A percentile compares a stretch with the other conserved stretches of the same genome.
Conservation (phyloP, 768 basidiomycete genomes). For the Mycena venus region DNA sequence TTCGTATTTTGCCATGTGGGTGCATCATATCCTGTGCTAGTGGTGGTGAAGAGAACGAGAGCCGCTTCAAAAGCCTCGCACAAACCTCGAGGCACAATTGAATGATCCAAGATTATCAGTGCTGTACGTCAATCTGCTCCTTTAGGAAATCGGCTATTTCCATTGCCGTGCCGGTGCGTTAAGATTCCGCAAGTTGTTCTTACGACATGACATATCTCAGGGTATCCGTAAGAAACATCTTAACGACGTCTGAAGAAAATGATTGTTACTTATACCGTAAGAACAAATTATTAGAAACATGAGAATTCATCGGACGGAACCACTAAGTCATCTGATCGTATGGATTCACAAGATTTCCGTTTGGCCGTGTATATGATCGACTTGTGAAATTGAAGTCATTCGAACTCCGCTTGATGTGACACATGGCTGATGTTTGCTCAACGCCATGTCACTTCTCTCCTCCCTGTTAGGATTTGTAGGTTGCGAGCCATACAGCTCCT, state of each 20-base stretch:
- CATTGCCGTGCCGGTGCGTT: conserved; percentile 7
- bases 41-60: not conserved
- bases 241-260: not conserved
- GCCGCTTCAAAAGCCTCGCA: not conserved
- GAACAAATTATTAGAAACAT: not conserved
- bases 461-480: too few relatives aligned
- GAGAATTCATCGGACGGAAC: not conserved
- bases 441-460: too few relatives aligned
- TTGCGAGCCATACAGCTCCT: too few relatives aligned
- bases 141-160: not conserved
- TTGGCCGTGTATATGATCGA: not conserved
- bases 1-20: not conserved
- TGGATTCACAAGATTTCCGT: not conserved
- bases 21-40: not conserved
- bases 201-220: not conserved
- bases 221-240: not conserved
- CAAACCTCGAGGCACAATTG: not conserved
- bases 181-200: not conserved
- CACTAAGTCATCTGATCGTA: not conserved
- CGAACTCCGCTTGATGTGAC: too few relatives aligned
- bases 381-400: too few relatives aligned
- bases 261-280: not conserved
- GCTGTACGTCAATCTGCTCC: not conserved
- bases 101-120: not conserved
- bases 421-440: too few relatives aligned